Percentiles rank a stretch among this genome's conserved stretches.
Evolutionary conservation across 305 asterid species (phyloP).

Genomic region (Rubia balearica): DNA sequence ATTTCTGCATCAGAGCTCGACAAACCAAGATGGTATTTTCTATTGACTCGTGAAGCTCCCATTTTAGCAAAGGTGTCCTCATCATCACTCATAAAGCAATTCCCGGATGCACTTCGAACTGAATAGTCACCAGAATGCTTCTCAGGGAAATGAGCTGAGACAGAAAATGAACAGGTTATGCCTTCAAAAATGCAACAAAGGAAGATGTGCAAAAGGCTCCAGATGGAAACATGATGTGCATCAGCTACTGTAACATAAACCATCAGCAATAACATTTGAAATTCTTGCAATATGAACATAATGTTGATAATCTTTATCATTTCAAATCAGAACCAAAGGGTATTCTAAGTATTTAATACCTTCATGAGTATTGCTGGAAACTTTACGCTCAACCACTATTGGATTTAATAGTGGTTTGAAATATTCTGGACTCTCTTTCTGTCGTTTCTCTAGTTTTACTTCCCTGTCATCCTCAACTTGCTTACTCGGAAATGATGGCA

Average conservation of each 20-base stretch:
- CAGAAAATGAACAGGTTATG: constrained; percentile 11
- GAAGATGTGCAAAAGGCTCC: background rate
- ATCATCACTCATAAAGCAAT: constrained; percentile 45
- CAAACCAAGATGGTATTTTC: constrained; percentile 50
- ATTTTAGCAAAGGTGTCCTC: constrained; percentile 56
- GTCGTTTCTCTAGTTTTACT: constrained; percentile 24
- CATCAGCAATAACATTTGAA: background rate
- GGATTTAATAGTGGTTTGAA: constrained; percentile 36
- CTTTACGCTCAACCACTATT: constrained; percentile 31
- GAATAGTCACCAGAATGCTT: constrained; percentile 33
- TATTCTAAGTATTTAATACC: constrained; percentile 26
- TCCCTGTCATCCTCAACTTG: constrained; percentile 36
- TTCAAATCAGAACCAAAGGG: background rate
- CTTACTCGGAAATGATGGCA: constrained; percentile 43
- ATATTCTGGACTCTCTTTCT: constrained; percentile 34
- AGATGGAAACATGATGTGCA: background rate
- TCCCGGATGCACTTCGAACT: constrained; percentile 29
- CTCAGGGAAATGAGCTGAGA: constrained; percentile 47
- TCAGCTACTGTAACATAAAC: background rate
- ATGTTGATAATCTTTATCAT: background rate
- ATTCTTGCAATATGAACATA: background rate
- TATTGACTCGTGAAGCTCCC: constrained; percentile 46
- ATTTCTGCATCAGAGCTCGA: constrained; percentile 84
- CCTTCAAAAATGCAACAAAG: background rate
- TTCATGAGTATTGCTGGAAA: constrained; percentile 28